These are phyloP conservation scores for Jatropha curcas DNA, from an alignment of 345 rosid species.

Conservation along the genomic window DNA sequence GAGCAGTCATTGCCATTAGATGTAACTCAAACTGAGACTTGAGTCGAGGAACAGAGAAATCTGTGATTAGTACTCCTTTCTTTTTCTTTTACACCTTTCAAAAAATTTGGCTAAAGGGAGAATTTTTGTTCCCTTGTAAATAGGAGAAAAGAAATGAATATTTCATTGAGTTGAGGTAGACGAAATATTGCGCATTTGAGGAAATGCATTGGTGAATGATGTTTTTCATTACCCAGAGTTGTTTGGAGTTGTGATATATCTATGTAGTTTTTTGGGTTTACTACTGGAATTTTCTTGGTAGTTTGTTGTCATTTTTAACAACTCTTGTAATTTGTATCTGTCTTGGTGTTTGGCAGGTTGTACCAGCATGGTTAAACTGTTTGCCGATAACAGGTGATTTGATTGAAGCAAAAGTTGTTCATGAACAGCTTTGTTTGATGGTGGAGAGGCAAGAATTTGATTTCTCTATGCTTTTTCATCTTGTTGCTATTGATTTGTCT, in stretches of 20 bases:
- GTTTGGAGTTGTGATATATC: neutral
- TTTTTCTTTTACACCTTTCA: neutral
- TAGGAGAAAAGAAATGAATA: too few species aligned
- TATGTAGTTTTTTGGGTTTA: neutral
- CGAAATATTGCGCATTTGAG: neutral
- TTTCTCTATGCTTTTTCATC: neutral
- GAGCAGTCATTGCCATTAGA: too few species aligned
- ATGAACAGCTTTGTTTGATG: slow-evolving; percentile 95
- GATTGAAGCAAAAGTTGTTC: slow-evolving; percentile 97
- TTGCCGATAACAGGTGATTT: slow-evolving; percentile 89
- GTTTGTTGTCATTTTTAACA: neutral
- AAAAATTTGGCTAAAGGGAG: neutral
- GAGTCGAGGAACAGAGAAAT: neutral
- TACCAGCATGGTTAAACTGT: slow-evolving; percentile 99
- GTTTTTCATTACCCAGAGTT: neutral
- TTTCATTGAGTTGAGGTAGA: too few species aligned
- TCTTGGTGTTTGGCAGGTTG: slow-evolving; percentile 49
- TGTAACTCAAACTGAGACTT: too few species aligned
- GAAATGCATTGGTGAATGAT: neutral
- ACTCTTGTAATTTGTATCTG: neutral
- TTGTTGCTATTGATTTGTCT: neutral
- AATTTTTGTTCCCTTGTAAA: neutral
- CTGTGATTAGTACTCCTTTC: neutral
- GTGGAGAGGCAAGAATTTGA: slow-evolving; percentile 68
- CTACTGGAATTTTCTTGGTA: too few species aligned